Conservation (phyloP, 352 stramenopile genomes). For the Sclerospora graminicola region DNA sequence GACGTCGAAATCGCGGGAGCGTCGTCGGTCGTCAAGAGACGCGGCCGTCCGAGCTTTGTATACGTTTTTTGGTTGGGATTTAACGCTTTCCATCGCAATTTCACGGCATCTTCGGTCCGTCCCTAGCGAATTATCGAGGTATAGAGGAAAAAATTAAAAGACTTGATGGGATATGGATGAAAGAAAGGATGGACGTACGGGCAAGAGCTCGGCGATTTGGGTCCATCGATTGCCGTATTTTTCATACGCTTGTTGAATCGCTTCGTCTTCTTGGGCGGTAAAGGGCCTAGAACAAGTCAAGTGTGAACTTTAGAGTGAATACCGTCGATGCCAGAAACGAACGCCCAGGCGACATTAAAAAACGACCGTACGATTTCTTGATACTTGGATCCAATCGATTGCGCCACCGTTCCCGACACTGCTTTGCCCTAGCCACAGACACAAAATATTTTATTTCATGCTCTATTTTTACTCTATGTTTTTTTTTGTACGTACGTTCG, state of each 20-base stretch:
- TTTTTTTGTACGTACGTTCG: slow-evolving; percentile 33
- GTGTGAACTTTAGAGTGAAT: background rate
- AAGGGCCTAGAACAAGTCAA: slow-evolving; percentile 32
- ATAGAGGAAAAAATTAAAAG: background rate
- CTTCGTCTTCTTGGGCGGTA: slow-evolving; percentile 53
- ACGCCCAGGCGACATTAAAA: background rate
- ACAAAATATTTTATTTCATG: background rate
- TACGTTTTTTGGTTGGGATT: slow-evolving; percentile 75
- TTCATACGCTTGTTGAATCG: slow-evolving; percentile 70
- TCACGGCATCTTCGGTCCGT: slow-evolving; percentile 72
- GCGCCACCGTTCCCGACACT: slow-evolving; percentile 94
- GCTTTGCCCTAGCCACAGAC: slow-evolving; percentile 65
- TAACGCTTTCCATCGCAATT: slow-evolving; percentile 72
- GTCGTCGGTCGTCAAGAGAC: slow-evolving; percentile 43
- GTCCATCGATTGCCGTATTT: slow-evolving; percentile 84
- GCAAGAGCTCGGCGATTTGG: slow-evolving; percentile 72
- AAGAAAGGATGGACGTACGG: slow-evolving; percentile 23
- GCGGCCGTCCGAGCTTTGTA: slow-evolving; percentile 60
- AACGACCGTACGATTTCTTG: slow-evolving; percentile 58
- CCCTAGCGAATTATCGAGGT: slow-evolving; percentile 16
- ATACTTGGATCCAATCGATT: slow-evolving; percentile 94
- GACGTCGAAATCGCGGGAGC: slow-evolving; percentile 22
- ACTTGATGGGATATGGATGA: too few species aligned
- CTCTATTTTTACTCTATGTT: too few species aligned
- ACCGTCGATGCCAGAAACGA: background rate